phyloP scores from a whole-genome alignment of 2,329 filamentous ascomycete genomes.

The Curvularia sp. region DNA sequence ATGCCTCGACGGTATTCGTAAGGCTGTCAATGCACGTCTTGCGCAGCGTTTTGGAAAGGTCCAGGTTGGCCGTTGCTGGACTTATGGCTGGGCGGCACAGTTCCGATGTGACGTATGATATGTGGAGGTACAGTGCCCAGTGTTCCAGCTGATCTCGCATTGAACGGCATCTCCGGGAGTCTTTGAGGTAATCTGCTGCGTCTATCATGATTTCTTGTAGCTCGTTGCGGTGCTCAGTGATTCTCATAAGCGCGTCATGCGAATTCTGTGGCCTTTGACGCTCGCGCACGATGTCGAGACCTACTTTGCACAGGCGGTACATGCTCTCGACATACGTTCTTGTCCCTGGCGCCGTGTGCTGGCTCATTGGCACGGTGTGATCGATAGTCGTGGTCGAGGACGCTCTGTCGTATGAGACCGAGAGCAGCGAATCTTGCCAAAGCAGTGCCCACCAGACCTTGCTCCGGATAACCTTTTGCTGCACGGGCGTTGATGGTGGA shows the following conservation, averaged over 20 bases:
- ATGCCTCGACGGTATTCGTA: conserved; percentile 65
- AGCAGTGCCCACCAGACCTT: conserved; percentile 65
- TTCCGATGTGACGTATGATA: conserved; percentile 68
- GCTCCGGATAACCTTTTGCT: conserved; percentile 50
- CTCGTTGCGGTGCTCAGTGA: conserved; percentile 64
- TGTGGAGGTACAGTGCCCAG: conserved; percentile 66
- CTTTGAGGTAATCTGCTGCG: conserved; percentile 64
- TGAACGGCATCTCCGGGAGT: conserved; percentile 57
- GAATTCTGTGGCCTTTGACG: conserved; percentile 62
- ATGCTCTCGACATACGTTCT: conserved; percentile 65
- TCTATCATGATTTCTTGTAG: conserved; percentile 65
- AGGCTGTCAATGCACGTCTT: conserved; percentile 64
- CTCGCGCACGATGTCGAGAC: conserved; percentile 66
- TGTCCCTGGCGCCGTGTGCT: conserved; percentile 56
- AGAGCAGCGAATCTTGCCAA: conserved; percentile 70
- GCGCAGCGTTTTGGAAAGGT: conserved; percentile 57
- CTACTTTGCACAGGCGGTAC: conserved; percentile 63
- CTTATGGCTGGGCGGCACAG: conserved; percentile 68
- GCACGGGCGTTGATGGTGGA: conserved; percentile 59
- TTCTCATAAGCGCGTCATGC: conserved; percentile 61
- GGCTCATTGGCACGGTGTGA: conserved; percentile 49
- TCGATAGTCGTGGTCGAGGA: conserved; percentile 64
- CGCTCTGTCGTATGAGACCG: conserved; percentile 68
- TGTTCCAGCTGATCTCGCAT: conserved; percentile 64
- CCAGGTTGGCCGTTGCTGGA: conserved; percentile 54